phyloP scores from a whole-genome alignment of 164 flowering plant species.

The Aristolochia californica region DNA sequence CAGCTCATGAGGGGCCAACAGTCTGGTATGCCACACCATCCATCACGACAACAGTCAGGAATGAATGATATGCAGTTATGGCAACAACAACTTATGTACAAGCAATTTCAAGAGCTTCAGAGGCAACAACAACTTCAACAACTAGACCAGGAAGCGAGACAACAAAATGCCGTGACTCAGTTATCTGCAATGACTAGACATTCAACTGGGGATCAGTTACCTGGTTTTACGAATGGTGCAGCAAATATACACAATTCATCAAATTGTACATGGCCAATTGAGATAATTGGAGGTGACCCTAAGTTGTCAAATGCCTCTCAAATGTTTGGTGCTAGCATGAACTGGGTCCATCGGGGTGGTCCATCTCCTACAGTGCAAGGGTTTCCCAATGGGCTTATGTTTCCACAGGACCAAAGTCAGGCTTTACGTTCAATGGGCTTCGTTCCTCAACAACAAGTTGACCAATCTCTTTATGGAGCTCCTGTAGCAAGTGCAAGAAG shows the following conservation, averaged over 20 bases:
- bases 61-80: conserved; percentile 38
- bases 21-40: conserved; percentile 30
- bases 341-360: conserved; percentile 37
- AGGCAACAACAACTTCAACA: conserved; percentile 55
- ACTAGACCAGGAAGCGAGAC: conserved; percentile 36
- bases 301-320: conserved; percentile 23
- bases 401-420: conserved; percentile 38
- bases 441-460: conserved; percentile 37
- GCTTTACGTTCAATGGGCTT: conserved; percentile 28
- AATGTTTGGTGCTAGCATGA: conserved; percentile 26
- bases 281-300: conserved; percentile 14
- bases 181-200: conserved; percentile 28
- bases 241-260: conserved; percentile 31
- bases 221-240: conserved; percentile 31
- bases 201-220: conserved; percentile 28
- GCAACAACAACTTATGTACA: conserved; percentile 56
- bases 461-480: conserved; percentile 53
- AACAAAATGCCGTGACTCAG: conserved; percentile 32
- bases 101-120: conserved; percentile 62
- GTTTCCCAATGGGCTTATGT: conserved; percentile 23
- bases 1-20: conserved; percentile 26
- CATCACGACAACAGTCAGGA: conserved; percentile 35
- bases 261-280: conserved; percentile 14
- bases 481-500: conserved; percentile 34
- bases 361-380: conserved; percentile 36